phyloP scores from a whole-genome alignment of 495 filamentous ascomycete species.

The Daldinia vernicosa region DNA sequence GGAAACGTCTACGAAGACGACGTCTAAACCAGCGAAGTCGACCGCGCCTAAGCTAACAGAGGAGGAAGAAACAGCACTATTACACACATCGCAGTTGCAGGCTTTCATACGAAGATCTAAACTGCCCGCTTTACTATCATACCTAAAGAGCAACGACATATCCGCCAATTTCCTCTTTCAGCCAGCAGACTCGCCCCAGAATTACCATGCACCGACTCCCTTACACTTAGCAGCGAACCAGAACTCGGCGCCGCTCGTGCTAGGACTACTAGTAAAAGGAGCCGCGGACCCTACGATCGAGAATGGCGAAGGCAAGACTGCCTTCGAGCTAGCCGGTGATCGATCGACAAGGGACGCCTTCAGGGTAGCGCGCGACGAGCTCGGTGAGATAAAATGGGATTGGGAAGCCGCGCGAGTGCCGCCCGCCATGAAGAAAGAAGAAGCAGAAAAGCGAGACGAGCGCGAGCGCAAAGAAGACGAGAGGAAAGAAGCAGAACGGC shows the following conservation, averaged over 20 bases:
- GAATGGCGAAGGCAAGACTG: constrained; percentile 75
- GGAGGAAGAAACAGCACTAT: constrained; percentile 78
- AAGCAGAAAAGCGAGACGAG: constrained; percentile 71
- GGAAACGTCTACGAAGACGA: constrained; percentile 49
- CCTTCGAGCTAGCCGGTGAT: constrained; percentile 90
- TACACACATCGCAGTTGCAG: constrained; percentile 88
- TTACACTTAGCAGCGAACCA: constrained; percentile 86
- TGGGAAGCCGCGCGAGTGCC: constrained; percentile 83
- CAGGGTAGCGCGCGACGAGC: constrained; percentile 80
- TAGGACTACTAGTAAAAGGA: constrained; percentile 78
- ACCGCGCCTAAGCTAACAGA: constrained; percentile 69
- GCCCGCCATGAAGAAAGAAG: constrained; percentile 68
- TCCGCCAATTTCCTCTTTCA: constrained; percentile 75
- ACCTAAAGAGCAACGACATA: constrained; percentile 77
- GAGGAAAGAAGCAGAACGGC: constrained; percentile 69
- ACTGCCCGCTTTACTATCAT: constrained; percentile 84
- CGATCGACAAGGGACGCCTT: constrained; percentile 89
- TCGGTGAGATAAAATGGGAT: constrained; percentile 80
- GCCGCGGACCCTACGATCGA: constrained; percentile 74
- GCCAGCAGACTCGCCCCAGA: constrained; percentile 70
- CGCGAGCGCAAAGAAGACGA: constrained; percentile 63
- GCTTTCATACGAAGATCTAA: constrained; percentile 91
- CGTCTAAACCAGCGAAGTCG: constrained; percentile 56
- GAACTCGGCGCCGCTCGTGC: constrained; percentile 76
- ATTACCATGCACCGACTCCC: constrained; percentile 85